Percentiles rank a stretch among this genome's conserved stretches.
phyloP scores from a whole-genome alignment of 2,329 filamentous ascomycete genomes.

The Pseudopyricularia cyperi region DNA sequence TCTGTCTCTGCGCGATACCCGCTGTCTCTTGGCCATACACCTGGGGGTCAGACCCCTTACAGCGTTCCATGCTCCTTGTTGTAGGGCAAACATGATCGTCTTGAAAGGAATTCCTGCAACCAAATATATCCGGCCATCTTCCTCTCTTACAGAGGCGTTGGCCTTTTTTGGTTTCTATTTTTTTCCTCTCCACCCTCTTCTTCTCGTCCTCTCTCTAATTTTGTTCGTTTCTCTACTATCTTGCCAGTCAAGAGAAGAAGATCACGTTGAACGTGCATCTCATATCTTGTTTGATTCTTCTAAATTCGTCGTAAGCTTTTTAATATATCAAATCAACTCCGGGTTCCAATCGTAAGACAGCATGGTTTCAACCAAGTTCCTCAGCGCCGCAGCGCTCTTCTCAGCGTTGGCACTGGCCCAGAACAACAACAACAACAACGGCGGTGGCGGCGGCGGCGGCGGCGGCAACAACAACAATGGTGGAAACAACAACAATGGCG shows the following conservation, averaged over 20 bases:
- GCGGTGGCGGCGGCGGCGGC: no score
- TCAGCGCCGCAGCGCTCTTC: conserved; percentile 14
- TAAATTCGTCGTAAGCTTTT: no score
- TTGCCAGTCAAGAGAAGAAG: conserved; percentile 15
- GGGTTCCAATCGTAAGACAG: conserved; percentile 6
- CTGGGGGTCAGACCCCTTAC: neutral
- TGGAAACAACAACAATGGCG: neutral
- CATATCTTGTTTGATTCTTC: conserved; percentile 8
- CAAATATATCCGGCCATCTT: neutral
- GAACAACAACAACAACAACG: conserved; percentile 6
- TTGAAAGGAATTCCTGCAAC: neutral
- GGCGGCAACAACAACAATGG: conserved; percentile 5
- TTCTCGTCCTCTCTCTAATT: conserved; percentile 7
- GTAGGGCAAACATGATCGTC: neutral
- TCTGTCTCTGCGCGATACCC: neutral
- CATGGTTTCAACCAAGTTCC: conserved; percentile 15
- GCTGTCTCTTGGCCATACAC: conserved; percentile 1
- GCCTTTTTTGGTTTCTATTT: neutral
- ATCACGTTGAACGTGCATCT: conserved; percentile 21
- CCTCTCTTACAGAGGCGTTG: neutral
- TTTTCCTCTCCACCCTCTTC: conserved; percentile 1
- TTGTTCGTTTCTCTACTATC: conserved; percentile 8
- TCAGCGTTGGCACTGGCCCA: conserved; percentile 12
- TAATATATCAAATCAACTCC: conserved; percentile 1
- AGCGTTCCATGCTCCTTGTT: neutral